Base-by-base conservation (phyloP, 345 rosid species). In the Eucalyptus dawsonii region DNA sequence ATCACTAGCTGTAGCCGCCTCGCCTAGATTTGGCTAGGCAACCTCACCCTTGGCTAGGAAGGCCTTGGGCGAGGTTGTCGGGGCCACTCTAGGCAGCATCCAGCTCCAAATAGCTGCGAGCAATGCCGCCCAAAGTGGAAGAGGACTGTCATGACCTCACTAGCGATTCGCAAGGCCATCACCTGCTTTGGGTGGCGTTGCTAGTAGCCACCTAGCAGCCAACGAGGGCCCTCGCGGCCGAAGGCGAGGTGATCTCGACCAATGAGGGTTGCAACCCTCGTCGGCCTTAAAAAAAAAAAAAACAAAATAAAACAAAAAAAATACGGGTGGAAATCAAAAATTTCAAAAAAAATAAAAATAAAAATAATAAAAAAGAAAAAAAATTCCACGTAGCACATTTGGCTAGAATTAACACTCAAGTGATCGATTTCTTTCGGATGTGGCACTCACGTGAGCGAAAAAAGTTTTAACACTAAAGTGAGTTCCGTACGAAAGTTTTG, bases 191-290 rank as follows among this genome's bases (percentile, higher is more conserved):
- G 50, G 14, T 0, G 50, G 50, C 2, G 1, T 49, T 1, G 2
- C 50, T 0, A 0, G 6, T 2, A 0, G 50, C 15, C 50, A 1
- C 15, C 50, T 1, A 42, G 7, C 0, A 0, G 16, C 51, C 15
- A 0, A 49, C 50, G 0, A 12, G 50, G 50, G 50, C 6, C 15
- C 50, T 49, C 6, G 0, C 5, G 50, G 50, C 14, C 1, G 6
- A 49, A 14, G 50, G 14, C 0, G 6, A 13, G 50, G 50, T 0
- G 6, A 49, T 6, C 0, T 0, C 16, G 1, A 0, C 51, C 17
- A 0, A 50, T 0, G 1, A 14, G 17, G 17, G 0, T 50, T 14
- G 0, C 51, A 50, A 50, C 51, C 51, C 51, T 50, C 17, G 3
- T 14, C 0, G 1, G 7, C 17, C 0, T 50, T 50, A 50, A 14